Evolutionary conservation across 2,329 filamentous ascomycete genomes (phyloP).

Genomic region (Colletotrichum sp.): DNA sequence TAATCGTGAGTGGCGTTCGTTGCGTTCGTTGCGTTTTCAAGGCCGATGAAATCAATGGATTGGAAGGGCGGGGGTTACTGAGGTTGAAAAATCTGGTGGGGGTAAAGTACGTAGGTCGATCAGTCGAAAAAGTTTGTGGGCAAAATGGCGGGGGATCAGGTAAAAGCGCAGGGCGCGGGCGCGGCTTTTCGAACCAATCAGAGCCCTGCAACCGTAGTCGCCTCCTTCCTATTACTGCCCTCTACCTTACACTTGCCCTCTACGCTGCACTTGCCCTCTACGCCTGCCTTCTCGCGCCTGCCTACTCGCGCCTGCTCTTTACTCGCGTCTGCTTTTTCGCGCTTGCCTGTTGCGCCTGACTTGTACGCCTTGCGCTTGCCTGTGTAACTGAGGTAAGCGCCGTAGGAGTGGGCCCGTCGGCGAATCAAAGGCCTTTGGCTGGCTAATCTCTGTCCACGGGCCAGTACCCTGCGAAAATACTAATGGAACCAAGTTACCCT

Average conservation of each 20-base stretch:
- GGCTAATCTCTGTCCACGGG: background rate
- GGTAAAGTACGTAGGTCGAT: too few species aligned
- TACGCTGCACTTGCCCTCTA: background rate
- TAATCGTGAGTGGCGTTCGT: background rate
- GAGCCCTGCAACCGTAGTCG: too few species aligned
- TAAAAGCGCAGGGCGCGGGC: background rate
- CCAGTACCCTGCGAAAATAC: background rate
- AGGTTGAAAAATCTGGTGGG: too few species aligned
- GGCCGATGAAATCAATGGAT: background rate
- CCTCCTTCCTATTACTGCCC: too few species aligned
- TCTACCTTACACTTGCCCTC: too few species aligned
- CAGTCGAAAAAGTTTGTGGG: too few species aligned
- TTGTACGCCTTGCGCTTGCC: background rate
- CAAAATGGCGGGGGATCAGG: background rate
- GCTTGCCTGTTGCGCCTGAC: background rate
- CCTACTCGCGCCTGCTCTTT: too few species aligned
- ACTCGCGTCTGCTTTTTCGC: background rate
- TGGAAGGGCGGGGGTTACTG: too few species aligned
- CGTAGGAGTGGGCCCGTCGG: background rate
- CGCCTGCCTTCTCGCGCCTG: background rate
- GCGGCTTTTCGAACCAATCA: background rate
- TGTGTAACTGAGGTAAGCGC: background rate
- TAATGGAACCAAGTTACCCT: background rate
- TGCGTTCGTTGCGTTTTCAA: background rate
- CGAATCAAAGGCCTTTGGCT: background rate